Percentiles rank a stretch among this genome's conserved stretches.
These are phyloP conservation scores for Pseudopediastrum boryanum DNA, from an alignment of 139 green algal species.

Conservation along the genomic window DNA sequence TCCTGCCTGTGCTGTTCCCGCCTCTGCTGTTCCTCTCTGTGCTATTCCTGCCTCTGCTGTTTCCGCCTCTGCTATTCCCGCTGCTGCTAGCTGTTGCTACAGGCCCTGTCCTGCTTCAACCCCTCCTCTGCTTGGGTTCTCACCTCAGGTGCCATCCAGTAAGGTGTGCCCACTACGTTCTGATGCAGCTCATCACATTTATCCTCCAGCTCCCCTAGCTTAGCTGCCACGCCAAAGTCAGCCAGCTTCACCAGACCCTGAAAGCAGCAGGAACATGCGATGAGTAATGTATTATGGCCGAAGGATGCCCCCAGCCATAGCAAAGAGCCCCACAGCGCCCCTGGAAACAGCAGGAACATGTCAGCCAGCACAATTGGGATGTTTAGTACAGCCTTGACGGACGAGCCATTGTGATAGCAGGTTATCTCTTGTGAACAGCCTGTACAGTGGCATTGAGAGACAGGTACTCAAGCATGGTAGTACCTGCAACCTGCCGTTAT, in stretches of 20 bases:
- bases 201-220: conserved; percentile 74
- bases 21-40: background rate
- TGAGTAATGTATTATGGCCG: no score
- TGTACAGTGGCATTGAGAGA: no score
- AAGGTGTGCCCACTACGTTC: conserved; percentile 89
- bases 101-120: background rate
- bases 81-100: background rate
- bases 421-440: no score
- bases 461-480: no score
- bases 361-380: no score
- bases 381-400: no score
- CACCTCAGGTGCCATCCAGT: conserved; percentile 97
- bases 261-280: background rate
- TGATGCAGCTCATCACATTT: conserved; percentile 52
- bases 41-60: background rate
- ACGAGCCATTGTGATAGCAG: no score
- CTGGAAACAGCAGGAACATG: no score
- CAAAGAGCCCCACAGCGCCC: no score
- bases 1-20: no score
- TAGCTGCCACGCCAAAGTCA: conserved; percentile 96
- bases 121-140: background rate
- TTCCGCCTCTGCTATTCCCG: background rate
- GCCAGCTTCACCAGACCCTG: conserved; percentile 95
- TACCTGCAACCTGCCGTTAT: no score
- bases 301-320: no score